These are phyloP conservation scores for Rhododendron kiyosumense DNA, from an alignment of 148 eudicot genomes.

Conservation along the genomic window DNA sequence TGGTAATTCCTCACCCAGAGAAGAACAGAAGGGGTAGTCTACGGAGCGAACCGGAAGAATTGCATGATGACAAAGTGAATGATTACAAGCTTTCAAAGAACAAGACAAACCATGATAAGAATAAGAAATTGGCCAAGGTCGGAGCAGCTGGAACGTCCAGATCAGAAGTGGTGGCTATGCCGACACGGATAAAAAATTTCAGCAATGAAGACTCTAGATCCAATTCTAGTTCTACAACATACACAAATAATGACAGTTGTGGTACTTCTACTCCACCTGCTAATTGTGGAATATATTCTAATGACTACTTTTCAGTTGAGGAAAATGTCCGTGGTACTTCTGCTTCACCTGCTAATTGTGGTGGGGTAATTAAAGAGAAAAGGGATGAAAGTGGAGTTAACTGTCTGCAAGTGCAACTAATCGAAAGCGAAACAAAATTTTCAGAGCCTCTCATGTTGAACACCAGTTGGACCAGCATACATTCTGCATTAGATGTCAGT, in stretches of 20 bases:
- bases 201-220: neutral
- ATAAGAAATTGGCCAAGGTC: neutral
- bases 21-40: neutral
- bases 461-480: neutral
- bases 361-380: neutral
- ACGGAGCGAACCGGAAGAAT: neutral
- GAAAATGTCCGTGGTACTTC: neutral
- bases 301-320: slow-evolving; percentile 5
- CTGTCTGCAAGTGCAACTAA: neutral
- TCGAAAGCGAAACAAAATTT: neutral
- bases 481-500: neutral
- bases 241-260: neutral
- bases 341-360: neutral
- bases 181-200: neutral
- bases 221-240: neutral
- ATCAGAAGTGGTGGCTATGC: neutral
- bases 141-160: slow-evolving; percentile 1
- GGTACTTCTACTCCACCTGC: slow-evolving; percentile 10
- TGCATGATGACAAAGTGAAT: neutral
- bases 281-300: neutral
- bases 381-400: neutral
- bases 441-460: neutral
- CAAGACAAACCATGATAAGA: neutral
- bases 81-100: neutral
- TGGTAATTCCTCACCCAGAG: slow-evolving; percentile 13